Percentiles rank a stretch among this genome's conserved stretches.
These are phyloP conservation scores for Clarireedia homoeocarpa DNA, from an alignment of 2,329 filamentous ascomycete species.

Conservation along the genomic window DNA sequence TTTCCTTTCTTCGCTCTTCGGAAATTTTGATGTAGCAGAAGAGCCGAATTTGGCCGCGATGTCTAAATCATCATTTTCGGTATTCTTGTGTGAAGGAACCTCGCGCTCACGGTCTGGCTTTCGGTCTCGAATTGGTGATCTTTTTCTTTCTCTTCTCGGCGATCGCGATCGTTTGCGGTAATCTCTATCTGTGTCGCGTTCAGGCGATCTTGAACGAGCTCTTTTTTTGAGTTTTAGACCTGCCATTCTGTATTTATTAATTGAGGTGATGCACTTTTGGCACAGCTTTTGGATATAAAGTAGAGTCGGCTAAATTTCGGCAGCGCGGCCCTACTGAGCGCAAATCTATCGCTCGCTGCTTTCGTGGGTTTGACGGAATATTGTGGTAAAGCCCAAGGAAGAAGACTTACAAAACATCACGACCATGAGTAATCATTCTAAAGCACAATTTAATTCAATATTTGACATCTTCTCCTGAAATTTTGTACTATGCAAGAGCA, in stretches of 20 bases:
- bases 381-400: not conserved
- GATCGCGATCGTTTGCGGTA: slow-evolving; percentile 9
- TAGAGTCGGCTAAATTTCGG: slow-evolving; percentile 1
- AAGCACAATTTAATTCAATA: not conserved
- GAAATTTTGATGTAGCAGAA: not conserved
- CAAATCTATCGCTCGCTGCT: not conserved
- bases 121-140: slow-evolving; percentile 31
- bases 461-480: slow-evolving; percentile 3
- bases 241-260: slow-evolving; percentile 2
- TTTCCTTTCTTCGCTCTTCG: slow-evolving; percentile 8
- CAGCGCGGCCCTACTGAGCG: not conserved
- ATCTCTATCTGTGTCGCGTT: slow-evolving; percentile 5
- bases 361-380: not conserved
- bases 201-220: slow-evolving; percentile 6
- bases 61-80: slow-evolving; percentile 26
- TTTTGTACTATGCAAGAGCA: slow-evolving; percentile 10
- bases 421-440: too few species aligned
- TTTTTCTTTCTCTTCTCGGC: slow-evolving; percentile 33
- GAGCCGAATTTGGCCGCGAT: slow-evolving; percentile 27
- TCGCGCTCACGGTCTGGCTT: slow-evolving; percentile 46
- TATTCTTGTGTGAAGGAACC: slow-evolving; percentile 30
- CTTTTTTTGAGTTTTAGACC: slow-evolving; percentile 9
- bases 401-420: not conserved
- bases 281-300: not conserved
- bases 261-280: not conserved